Percentiles rank a stretch among this genome's conserved stretches.
Conservation (phyloP, 257 asterid species). For the Solanum sitiens region DNA sequence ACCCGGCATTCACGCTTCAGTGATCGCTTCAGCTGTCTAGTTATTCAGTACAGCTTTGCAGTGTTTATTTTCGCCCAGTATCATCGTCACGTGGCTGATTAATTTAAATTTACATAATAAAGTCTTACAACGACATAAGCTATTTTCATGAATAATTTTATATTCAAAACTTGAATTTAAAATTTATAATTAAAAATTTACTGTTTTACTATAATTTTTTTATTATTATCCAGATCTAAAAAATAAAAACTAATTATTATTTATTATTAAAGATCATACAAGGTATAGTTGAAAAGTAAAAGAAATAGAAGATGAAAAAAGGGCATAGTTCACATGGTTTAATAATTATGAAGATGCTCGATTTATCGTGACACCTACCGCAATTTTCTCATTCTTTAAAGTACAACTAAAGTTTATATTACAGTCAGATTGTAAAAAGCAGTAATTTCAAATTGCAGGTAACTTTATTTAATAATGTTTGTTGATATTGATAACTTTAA, state of each 20-base stretch:
- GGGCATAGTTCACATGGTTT: neutral
- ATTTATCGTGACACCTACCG: neutral
- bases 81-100: too few species aligned
- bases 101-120: neutral
- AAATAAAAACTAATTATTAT: neutral
- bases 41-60: neutral
- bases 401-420: neutral
- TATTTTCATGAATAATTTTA: accelerated
- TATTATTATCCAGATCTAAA: neutral
- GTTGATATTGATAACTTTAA: neutral
- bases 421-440: neutral
- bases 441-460: neutral
- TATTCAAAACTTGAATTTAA: neutral
- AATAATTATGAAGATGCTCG: neutral
- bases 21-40: neutral
- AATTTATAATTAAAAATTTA: neutral
- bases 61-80: too few species aligned
- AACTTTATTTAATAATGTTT: neutral
- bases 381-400: neutral
- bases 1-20: neutral
- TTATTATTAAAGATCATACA: neutral
- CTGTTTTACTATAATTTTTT: neutral
- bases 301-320: neutral
- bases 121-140: accelerated
- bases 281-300: neutral